Conservation (phyloP, 2,329 filamentous ascomycete genomes). For the Paecilomyces sp. region DNA sequence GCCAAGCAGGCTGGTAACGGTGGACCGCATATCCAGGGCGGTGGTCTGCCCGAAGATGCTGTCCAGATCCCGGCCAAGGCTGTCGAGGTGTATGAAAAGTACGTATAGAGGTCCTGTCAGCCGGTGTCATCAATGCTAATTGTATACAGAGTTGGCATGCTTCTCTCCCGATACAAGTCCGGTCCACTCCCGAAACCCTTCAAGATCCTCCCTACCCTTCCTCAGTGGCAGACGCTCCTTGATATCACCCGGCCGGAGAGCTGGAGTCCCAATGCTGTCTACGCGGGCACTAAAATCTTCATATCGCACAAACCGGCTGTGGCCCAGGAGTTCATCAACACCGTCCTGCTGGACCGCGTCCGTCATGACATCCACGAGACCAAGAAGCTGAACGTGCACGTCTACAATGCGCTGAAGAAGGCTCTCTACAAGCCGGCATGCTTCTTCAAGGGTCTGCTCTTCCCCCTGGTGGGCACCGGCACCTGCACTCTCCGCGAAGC, state of each 20-base stretch:
- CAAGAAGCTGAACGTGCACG: slow-evolving; percentile 89
- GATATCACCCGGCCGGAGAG: slow-evolving; percentile 72
- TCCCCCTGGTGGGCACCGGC: slow-evolving; percentile 76
- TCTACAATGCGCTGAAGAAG: slow-evolving; percentile 92
- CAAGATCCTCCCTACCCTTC: slow-evolving; percentile 89
- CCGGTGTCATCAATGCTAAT: slow-evolving; percentile 4
- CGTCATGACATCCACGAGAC: slow-evolving; percentile 89
- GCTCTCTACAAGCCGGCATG: slow-evolving; percentile 86
- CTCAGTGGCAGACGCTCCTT: slow-evolving; percentile 85
- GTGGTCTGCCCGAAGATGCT: slow-evolving; percentile 64
- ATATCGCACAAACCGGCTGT: slow-evolving; percentile 73
- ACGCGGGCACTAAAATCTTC: slow-evolving; percentile 87
- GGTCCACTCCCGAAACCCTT: slow-evolving; percentile 97
- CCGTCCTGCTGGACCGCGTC: slow-evolving; percentile 81
- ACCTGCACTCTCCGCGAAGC: slow-evolving; percentile 92
- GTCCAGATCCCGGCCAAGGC: slow-evolving; percentile 86
- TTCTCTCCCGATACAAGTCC: slow-evolving; percentile 87
- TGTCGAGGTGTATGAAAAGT: slow-evolving; percentile 89
- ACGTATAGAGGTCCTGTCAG: slow-evolving; percentile 14
- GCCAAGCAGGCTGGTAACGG: slow-evolving; percentile 50
- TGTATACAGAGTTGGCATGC: slow-evolving; percentile 62
- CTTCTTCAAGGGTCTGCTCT: slow-evolving; percentile 95
- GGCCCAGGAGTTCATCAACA: slow-evolving; percentile 78
- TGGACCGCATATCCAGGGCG: slow-evolving; percentile 40
- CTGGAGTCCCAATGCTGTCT: slow-evolving; percentile 74